Percentiles rank a stretch among this genome's conserved stretches.
These are phyloP conservation scores for Colletotrichum sublineola DNA, from an alignment of 2,329 filamentous ascomycete species.

Conservation along the genomic window DNA sequence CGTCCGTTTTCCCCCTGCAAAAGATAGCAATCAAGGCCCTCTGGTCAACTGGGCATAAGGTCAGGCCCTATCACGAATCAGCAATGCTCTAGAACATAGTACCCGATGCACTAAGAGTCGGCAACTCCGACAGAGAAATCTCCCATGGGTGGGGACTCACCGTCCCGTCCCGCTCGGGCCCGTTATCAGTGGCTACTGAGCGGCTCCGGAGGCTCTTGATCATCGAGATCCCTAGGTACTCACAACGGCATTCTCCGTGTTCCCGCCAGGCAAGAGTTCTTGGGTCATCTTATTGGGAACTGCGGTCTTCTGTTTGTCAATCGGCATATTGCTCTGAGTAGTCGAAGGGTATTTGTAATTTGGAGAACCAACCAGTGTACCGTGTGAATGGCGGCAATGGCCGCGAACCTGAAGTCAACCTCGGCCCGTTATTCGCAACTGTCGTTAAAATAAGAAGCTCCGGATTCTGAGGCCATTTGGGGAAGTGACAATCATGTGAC, in stretches of 20 bases:
- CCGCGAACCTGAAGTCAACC: background rate
- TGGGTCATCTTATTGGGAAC: background rate
- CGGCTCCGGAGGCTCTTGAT: background rate
- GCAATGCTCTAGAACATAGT: conserved; percentile 7
- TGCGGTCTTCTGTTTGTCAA: background rate
- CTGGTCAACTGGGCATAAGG: background rate
- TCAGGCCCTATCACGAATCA: background rate
- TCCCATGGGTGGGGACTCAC: background rate
- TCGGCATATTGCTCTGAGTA: background rate
- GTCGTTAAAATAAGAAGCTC: background rate
- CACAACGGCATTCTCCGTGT: background rate
- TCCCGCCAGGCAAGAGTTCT: background rate
- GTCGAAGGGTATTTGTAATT: background rate
- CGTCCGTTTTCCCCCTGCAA: background rate
- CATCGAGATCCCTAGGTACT: background rate
- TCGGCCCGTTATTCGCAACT: background rate
- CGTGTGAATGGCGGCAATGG: background rate
- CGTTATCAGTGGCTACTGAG: conserved; percentile 6
- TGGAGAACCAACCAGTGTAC: background rate
- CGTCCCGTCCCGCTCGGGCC: conserved; percentile 31
- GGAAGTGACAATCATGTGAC: too few relatives aligned
- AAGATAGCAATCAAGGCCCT: background rate
- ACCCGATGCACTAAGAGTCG: conserved; percentile 21
- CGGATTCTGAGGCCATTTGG: background rate
- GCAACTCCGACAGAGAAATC: conserved; percentile 18